Base-by-base conservation (phyloP, 441 rosid species). In the Adansonia madagascariensis region DNA sequence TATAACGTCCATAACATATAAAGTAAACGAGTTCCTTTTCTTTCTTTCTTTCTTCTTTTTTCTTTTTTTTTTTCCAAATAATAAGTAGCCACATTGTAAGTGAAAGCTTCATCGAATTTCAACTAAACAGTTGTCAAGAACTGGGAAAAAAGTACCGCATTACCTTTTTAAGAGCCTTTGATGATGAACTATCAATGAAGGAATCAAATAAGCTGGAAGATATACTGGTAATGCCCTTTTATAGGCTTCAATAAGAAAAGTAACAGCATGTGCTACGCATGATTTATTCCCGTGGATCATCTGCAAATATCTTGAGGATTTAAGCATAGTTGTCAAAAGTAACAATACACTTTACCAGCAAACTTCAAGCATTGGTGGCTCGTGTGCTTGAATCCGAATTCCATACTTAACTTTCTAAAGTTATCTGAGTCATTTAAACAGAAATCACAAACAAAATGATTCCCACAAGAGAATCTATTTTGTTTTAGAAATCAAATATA, bases 141-240 rank as follows among this genome's bases (percentile, higher is more conserved):
- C 14, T 31, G 39, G 39, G 22, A 35, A 27, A 35, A 61, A 14
- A 15, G 31, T 15, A 70, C 35, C 24, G 18, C 18, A 10, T 72
- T 85, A 94, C 99, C 95, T 91, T 88, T 92, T 87, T 56, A 80
- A 71, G 62, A 93, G 94, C 77, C 87, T 97, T 79, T 87, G 86
- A 20, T 97, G 97, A 85, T 95, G 99, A 79, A 95, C 98, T 80
- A 93, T 92, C 57, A 95, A 80, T 53, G 99, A 97, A 66, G 99
- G 99, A 77, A 95, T 76, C 78, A 95, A 80, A 88, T 95, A 95
- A 12, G 92, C 95, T 47, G 98, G 99, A 71, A 95, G 88, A 83
- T 95, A 93, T 9, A 95, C 95, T 2, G 97, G 98, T 52, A 95
- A 69, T 5, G 99, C 94, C 85, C 99, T 88, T 87, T 84, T 88